phyloP scores from a whole-genome alignment of 2,329 filamentous ascomycete species.

The Microsporum audouinii region DNA sequence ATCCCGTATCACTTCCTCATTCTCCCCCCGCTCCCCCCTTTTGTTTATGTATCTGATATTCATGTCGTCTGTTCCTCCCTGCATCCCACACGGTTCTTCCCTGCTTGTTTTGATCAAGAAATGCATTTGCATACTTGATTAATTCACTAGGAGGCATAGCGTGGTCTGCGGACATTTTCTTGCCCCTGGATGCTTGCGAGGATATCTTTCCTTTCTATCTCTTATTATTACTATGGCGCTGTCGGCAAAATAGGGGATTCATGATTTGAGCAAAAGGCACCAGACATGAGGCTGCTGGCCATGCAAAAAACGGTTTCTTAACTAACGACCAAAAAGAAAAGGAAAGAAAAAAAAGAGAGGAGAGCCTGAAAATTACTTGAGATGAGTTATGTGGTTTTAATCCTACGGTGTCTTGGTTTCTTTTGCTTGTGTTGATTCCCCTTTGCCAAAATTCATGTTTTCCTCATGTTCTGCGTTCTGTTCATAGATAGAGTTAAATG shows the following conservation, averaged over 20 bases:
- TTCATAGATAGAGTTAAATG: conserved; percentile 2
- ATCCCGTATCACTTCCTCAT: background rate
- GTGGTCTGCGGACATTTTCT: no score
- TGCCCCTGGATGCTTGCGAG: background rate
- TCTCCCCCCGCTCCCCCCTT: background rate
- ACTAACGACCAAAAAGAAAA: background rate
- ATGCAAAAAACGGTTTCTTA: background rate
- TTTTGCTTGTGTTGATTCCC: background rate
- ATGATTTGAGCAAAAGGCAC: background rate
- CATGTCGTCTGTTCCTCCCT: background rate
- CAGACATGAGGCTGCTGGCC: background rate
- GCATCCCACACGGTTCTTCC: background rate
- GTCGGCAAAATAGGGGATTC: background rate
- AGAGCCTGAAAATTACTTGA: background rate
- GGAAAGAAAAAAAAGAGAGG: background rate
- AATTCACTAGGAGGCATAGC: background rate
- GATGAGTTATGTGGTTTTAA: background rate
- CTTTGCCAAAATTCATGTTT: background rate
- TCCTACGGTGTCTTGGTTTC: background rate
- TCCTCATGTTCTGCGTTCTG: background rate
- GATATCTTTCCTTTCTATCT: background rate
- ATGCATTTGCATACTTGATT: background rate
- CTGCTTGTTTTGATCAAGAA: no score
- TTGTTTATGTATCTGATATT: background rate
- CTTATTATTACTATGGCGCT: background rate